Evolutionary conservation across 2,329 filamentous ascomycete species (phyloP), one percentile per base, ranked within the genome.

Genomic region (Scytalidium lignicola): DNA sequence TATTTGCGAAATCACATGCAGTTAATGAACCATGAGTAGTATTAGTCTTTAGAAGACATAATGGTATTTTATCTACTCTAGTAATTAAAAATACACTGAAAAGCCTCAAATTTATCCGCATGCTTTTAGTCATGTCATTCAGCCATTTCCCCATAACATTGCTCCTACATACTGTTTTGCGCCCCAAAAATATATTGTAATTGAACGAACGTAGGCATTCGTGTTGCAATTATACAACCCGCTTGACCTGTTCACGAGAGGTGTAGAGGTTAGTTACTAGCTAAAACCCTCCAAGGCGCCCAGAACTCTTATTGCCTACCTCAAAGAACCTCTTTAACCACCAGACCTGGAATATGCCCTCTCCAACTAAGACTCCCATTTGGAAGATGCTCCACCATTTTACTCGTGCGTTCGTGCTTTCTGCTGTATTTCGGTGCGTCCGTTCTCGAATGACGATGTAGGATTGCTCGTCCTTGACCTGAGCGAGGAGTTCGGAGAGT

Each of bases 321-420:
- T 96, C 91, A 66, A 96, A 96, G 80, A 99, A 99, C 66, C 93
- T 83, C 75, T 95, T 93, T 68, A 99, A 72, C 91, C 93, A 99
- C 92, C 93, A 99, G 58, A 99, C 92, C 75, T 99, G 93, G 78
- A 99, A 99, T 58, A 96, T 75, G 53, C 90, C 93, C 75, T 97
- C 90, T 62, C 87, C 90, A 58, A 95, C 78, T 55, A 99, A 80
- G 45, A 97, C 84, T 49, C 83, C 80, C 57, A 99, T 83, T 72
- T 99, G 91, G 71, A 97, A 97, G 62, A 97, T 80, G 70, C 93
- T 96, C 93, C 93, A 99, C 93, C 93, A 99, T 78, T 99, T 99
- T 68, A 99, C 93, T 58, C 93, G 82, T 60, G 83, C 81, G 71
- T 99, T 99, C 64, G 93, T 99, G 79, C 91, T 96, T 76, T 99